Evolutionary conservation across 2,329 filamentous ascomycete genomes (phyloP), one percentile per base, ranked within the genome.

Genomic region (Clonostachys chloroleuca): DNA sequence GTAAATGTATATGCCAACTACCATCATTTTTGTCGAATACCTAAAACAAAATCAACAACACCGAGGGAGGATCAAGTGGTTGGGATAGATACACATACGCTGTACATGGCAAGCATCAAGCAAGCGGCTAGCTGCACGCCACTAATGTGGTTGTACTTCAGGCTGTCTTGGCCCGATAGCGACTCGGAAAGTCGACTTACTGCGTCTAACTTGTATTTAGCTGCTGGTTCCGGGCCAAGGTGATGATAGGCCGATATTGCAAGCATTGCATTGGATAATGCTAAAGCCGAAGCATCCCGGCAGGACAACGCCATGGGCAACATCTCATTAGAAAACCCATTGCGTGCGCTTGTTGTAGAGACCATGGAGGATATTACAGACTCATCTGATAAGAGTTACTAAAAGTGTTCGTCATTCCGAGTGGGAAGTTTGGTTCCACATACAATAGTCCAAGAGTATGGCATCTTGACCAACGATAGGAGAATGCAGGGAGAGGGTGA

Each of bases 31-130:
- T 69, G 48, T 75, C 73, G 53, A 76, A 75, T 12, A 75, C 71
- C 71, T 74, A 47, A 6, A 7, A 8, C 3, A 7, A 44, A 58
- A 43, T 43, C 17, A 10, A 8, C 8, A 24, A 18, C 5, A 30
- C 3, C 9, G 24, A 30, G 6, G 9, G 24, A 30, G 6, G 9
- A 30, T 30, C 24, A 30, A 30, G 8, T 4, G 24, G 24, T 10
- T 30, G 9, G 3, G 24, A 30, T 30, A 30, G 8, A 10, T 30
- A 30, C 24, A 30, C 67, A 56, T 51, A 74, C 72, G 54, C 70
- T 73, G 49, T 75, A 74, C 14, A 75, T 71, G 45, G 71, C 75
- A 7, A 75, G 62, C 72, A 76, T 75, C 73, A 75, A 72, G 8
- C 68, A 73, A 12, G 70, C 66, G 13, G 72, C 70, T 44, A 74